These are phyloP conservation scores for Microthyrium microscopicum DNA, from an alignment of 2,329 filamentous ascomycete species.

Conservation along the genomic window DNA sequence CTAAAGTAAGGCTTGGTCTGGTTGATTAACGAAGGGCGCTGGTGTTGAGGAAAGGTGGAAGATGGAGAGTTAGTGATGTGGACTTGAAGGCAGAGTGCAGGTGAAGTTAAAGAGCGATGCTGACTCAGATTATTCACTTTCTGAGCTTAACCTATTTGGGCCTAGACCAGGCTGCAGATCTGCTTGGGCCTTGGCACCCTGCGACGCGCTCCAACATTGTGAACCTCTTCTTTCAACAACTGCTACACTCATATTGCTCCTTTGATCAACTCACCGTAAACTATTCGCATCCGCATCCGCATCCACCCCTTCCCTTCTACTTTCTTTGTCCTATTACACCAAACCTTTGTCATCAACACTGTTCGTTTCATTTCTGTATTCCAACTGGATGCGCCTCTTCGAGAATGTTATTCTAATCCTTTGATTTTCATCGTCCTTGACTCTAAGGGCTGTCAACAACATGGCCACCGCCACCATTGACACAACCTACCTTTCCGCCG, in stretches of 20 bases:
- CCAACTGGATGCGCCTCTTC: background rate
- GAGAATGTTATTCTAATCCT: background rate
- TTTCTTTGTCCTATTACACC: background rate
- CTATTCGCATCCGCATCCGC: background rate
- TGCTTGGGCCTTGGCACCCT: no score
- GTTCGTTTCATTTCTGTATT: background rate
- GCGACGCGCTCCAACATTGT: no score
- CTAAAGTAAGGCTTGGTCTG: no score
- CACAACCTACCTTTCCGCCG: constrained; percentile 54
- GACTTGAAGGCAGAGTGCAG: no score
- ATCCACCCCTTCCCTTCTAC: background rate
- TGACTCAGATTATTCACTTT: no score
- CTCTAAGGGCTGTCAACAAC: no score
- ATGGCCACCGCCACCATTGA: constrained; percentile 33
- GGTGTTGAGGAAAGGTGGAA: no score
- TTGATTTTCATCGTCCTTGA: background rate
- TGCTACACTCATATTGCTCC: background rate
- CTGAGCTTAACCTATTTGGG: no score
- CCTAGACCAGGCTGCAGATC: no score
- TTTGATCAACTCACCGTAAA: background rate
- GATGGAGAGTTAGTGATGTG: no score
- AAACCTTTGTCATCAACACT: background rate
- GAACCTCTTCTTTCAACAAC: background rate
- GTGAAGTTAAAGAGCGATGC: no score
- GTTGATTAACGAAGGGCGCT: no score